phyloP scores from a whole-genome alignment of 306 rosid species.

The Psophocarpus tetragonolobus region DNA sequence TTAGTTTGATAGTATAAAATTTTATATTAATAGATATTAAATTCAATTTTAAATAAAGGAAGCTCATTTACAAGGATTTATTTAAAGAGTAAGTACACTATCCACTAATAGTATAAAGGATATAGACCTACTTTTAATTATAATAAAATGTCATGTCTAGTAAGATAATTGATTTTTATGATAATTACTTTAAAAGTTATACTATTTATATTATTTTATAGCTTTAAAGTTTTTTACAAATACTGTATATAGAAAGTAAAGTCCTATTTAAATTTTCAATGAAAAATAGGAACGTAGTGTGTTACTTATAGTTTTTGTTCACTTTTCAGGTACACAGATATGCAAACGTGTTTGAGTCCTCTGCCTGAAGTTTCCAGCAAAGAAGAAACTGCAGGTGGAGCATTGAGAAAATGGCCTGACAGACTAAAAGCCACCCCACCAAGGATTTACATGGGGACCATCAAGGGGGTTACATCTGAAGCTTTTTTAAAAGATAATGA shows the following conservation, averaged over 20 bases:
- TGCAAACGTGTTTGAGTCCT: constrained; percentile 74
- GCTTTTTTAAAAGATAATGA: constrained; percentile 49
- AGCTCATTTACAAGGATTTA: background rate
- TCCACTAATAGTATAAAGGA: too few species aligned
- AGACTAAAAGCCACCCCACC: constrained; percentile 67
- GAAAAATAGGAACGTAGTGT: background rate
- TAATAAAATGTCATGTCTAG: too few species aligned
- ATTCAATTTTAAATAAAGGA: background rate
- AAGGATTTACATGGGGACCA: constrained; percentile 61
- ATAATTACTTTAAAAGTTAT: too few species aligned
- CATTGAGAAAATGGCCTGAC: constrained; percentile 65
- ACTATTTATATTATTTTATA: too few species aligned
- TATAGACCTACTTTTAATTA: too few species aligned
- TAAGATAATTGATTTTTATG: too few species aligned
- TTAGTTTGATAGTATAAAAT: background rate
- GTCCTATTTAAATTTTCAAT: background rate
- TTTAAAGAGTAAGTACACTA: too few species aligned
- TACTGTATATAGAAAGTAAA: too few species aligned
- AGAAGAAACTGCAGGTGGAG: constrained; percentile 68
- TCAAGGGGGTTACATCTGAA: constrained; percentile 50
- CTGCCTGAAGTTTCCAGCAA: constrained; percentile 61
- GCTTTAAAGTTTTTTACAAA: too few species aligned
- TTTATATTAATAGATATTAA: background rate
- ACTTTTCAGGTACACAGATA: constrained; percentile 62
- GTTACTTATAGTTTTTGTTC: background rate